Evolutionary conservation across 495 filamentous ascomycete species (phyloP).

Genomic region (Aspergillus carlsbadensis): DNA sequence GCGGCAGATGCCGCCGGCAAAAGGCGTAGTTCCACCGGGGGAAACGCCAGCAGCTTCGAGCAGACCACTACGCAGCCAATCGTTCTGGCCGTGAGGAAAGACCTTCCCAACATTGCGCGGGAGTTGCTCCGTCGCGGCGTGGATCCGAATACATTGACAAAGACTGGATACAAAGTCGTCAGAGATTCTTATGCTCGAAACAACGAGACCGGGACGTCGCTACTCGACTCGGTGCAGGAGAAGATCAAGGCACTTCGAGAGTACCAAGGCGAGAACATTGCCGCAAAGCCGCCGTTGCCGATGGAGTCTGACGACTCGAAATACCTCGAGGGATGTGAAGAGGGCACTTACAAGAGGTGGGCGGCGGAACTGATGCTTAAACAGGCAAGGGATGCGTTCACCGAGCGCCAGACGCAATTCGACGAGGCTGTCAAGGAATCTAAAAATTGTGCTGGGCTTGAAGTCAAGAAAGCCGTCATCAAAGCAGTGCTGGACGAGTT

Average conservation of each 20-base stretch:
- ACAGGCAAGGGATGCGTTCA: not conserved
- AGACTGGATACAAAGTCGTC: constrained; percentile 30
- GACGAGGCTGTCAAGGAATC: not conserved
- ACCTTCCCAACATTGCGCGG: constrained; percentile 50
- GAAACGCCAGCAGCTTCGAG: constrained; percentile 36
- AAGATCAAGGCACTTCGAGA: constrained; percentile 46
- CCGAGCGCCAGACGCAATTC: constrained; percentile 8
- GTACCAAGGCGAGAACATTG: constrained; percentile 32
- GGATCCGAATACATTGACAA: constrained; percentile 52
- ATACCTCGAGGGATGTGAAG: not conserved
- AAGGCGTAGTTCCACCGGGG: constrained; percentile 36
- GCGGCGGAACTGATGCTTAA: not conserved
- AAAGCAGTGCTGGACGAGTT: constrained; percentile 46
- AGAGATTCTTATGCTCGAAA: constrained; percentile 9
- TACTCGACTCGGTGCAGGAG: constrained; percentile 55
- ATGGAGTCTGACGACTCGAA: constrained; percentile 31
- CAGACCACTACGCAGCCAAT: constrained; percentile 54
- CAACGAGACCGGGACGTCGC: constrained; percentile 34
- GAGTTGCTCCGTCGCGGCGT: constrained; percentile 59
- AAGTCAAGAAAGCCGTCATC: constrained; percentile 53
- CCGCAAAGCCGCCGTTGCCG: constrained; percentile 17
- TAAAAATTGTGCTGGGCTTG: constrained; percentile 30
- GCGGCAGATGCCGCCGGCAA: constrained; percentile 14
- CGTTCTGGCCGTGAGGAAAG: constrained; percentile 50
- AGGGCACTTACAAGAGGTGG: constrained; percentile 7